A percentile compares a stretch with the other conserved stretches of the same genome.
phyloP scores from a whole-genome alignment of 768 basidiomycete species.

The Pleurotus tuber-regium region DNA sequence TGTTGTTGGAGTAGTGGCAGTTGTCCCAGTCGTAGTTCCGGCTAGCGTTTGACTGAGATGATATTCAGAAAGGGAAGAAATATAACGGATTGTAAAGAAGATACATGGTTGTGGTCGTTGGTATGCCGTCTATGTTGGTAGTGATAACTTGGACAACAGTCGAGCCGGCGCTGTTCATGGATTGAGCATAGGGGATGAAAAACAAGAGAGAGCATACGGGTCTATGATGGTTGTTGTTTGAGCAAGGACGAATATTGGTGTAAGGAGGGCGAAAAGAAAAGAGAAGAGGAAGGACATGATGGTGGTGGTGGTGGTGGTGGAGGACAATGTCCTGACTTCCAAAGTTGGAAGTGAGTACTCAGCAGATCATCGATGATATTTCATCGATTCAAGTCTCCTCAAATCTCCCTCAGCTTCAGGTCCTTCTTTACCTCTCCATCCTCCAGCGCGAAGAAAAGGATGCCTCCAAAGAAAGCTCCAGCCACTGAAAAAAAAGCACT shows the following conservation, averaged over 20 bases:
- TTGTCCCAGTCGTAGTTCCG: constrained; percentile 11
- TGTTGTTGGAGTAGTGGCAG: constrained; percentile 22
- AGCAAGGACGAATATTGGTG: constrained; percentile 25
- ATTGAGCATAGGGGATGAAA: too few relatives aligned
- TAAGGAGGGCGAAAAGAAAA: constrained; percentile 4
- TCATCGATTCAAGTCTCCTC: constrained; percentile 16
- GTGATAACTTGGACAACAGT: constrained; percentile 51
- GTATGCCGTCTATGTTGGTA: constrained; percentile 34
- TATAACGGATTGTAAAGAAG: constrained; percentile 10
- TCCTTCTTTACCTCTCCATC: constrained; percentile 37
- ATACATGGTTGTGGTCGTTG: constrained; percentile 44
- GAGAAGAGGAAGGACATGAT: constrained; percentile 13
- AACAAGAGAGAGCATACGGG: constrained; percentile 32
- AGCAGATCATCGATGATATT: constrained; percentile 18
- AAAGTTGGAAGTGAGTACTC: neutral
- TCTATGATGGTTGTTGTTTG: constrained; percentile 50
- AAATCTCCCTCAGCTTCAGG: constrained; percentile 15
- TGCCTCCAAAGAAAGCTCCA: constrained; percentile 89
- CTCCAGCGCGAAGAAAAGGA: constrained; percentile 55
- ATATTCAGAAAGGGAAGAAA: neutral
- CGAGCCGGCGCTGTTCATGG: constrained; percentile 35
- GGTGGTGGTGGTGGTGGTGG: neutral
- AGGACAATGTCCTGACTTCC: neutral
- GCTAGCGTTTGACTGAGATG: constrained; percentile 22
- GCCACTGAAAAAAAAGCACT: constrained; percentile 79